Base-by-base conservation (phyloP, 495 filamentous ascomycete genomes). In the Penicillium subrubescens region DNA sequence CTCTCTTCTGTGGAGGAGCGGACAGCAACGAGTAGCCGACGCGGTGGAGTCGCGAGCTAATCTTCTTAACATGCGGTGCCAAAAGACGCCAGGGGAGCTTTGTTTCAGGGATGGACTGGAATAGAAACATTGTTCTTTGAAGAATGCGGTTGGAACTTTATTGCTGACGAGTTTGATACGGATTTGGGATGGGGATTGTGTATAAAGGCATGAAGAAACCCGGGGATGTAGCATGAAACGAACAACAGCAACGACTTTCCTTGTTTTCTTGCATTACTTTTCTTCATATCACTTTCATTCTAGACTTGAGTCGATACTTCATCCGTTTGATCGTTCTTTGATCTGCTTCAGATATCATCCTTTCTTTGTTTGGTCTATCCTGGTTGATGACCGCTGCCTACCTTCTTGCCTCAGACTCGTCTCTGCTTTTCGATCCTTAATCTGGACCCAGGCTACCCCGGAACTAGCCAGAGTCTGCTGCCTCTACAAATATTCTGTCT, bases 71-170 rank as follows among this genome's bases (percentile, higher is more conserved):
- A 8, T 33, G 31, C 31, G 0, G 27, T 52, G 59, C 39, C 48
- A 31, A 61, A 6, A 59, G 33, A 29, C 53, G 27, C 17, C 27
- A 43, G 29, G 35, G 50, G 50, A 50, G 25, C 11, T 27, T 34
- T 25, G 71, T 73, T 73, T 71, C 71, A 71, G 4, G 60, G 29
- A 27, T 57, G 39, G 37, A 37, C 58, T 39, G 44, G 69, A 71
- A 71, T 66, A 73, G 66, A 33, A 67, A 62, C 53, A 71, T 55
- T 27, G 31, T 12, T 41, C 61, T 61, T 65, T 55, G 46, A 66
- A 29, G 39, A 46, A 23, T 58, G 4, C 37, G 8, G 15, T 54
- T 34, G 25, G 8, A 48, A 29, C 48, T 52, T 7, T n/a, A 12
- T n/a, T 31, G 25, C 14, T 52, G 25, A 8, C 6, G 43, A 19